These are phyloP conservation scores for Eucalyptus curtisii DNA, from an alignment of 345 rosid species.

Conservation along the genomic window DNA sequence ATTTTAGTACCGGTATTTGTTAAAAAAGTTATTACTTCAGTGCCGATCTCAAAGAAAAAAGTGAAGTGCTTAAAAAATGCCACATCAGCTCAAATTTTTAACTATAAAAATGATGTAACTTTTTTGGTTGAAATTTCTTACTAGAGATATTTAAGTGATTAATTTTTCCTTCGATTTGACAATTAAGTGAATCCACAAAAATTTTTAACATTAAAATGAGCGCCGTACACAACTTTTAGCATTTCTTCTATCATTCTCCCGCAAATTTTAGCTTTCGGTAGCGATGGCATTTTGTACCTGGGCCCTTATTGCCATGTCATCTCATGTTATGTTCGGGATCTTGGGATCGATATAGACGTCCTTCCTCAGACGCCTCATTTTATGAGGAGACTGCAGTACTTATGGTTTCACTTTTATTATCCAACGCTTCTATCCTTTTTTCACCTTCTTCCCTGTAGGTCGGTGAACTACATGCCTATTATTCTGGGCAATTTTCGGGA, in stretches of 20 bases:
- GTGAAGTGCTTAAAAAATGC: too few species aligned
- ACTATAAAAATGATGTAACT: too few species aligned
- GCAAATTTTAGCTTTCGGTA: slow-evolving; percentile 38
- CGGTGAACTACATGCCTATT: background rate
- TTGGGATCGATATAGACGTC: slow-evolving; percentile 45
- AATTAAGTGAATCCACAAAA: accelerated
- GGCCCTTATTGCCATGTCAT: slow-evolving; percentile 56
- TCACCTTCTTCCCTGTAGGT: background rate
- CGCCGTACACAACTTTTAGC: accelerated
- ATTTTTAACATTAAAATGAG: too few species aligned
- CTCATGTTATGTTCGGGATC: slow-evolving; percentile 83
- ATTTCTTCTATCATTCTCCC: too few species aligned
- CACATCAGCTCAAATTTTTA: too few species aligned
- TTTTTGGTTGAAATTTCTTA: too few species aligned
- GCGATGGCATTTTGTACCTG: slow-evolving; percentile 55
- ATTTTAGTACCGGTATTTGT: accelerated
- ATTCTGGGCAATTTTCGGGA: background rate
- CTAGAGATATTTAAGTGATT: too few species aligned
- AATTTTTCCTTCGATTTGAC: too few species aligned
- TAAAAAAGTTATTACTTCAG: too few species aligned
- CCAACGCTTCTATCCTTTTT: background rate
- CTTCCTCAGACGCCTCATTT: background rate
- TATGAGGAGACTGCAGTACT: background rate
- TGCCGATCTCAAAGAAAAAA: accelerated
- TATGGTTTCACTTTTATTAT: background rate